Percentiles rank a stretch among this genome's conserved stretches.
These are phyloP conservation scores for Penicillium manginii DNA, from an alignment of 495 filamentous ascomycete species.

Conservation along the genomic window DNA sequence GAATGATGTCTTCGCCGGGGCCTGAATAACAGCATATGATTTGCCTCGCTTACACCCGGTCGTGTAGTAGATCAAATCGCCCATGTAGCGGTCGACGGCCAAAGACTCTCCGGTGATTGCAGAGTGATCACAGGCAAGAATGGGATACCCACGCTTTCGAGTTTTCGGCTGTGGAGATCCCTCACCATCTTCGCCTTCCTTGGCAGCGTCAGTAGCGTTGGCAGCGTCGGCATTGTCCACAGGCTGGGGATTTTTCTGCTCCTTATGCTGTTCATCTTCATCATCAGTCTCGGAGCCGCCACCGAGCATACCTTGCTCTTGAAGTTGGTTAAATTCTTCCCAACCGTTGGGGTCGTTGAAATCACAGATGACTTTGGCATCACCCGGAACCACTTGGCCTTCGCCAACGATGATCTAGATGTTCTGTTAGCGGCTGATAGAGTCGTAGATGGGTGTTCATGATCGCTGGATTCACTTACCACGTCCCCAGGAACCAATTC, in stretches of 20 bases:
- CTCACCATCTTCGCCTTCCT: conserved; percentile 19
- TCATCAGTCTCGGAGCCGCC: conserved; percentile 59
- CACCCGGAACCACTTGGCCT: conserved; percentile 72
- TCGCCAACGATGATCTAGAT: conserved; percentile 63
- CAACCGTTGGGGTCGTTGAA: conserved; percentile 68
- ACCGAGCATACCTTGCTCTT: conserved; percentile 57
- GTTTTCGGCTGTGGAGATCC: conserved; percentile 19
- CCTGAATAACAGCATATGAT: conserved; percentile 65
- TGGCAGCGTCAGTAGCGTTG: neutral
- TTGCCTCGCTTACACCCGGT: conserved; percentile 77
- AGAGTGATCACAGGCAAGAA: conserved; percentile 71
- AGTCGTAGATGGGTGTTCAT: neutral
- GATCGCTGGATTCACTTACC: conserved; percentile 49
- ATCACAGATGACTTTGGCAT: conserved; percentile 73
- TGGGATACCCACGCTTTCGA: conserved; percentile 52
- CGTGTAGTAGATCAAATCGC: conserved; percentile 69
- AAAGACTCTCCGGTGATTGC: conserved; percentile 76
- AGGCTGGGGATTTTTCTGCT: conserved; percentile 8
- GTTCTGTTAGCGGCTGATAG: neutral
- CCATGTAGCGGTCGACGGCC: conserved; percentile 74
- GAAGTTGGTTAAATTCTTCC: conserved; percentile 61
- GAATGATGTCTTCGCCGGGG: conserved; percentile 66
- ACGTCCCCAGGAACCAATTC: conserved; percentile 82
- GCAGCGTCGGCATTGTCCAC: too few relatives aligned
- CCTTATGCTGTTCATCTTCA: conserved; percentile 30